Percentiles rank a stretch among this genome's conserved stretches.
Evolutionary conservation across 1,284 basidiomycete genomes (phyloP).

Genomic region (Pascua sp.): DNA sequence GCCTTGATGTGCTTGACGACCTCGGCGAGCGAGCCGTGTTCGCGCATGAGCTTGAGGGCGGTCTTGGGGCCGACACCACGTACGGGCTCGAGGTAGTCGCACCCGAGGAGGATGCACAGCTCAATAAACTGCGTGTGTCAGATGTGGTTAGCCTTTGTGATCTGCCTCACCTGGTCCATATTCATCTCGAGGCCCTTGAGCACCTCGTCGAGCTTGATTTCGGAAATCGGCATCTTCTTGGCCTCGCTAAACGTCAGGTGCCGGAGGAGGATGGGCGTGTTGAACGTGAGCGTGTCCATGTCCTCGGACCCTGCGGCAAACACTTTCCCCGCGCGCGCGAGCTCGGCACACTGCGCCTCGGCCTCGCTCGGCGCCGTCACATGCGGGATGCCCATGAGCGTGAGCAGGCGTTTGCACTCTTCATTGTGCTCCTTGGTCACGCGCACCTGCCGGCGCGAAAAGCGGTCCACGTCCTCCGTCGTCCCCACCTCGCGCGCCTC

Average conservation of each 20-base stretch:
- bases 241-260: slow-evolving; percentile 99
- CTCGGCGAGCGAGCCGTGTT: slow-evolving; percentile 72
- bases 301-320: slow-evolving; percentile 98
- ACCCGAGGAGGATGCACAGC: slow-evolving; percentile 92
- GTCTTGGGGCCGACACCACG: slow-evolving; percentile 65
- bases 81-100: slow-evolving; percentile 80
- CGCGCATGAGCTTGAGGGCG: slow-evolving; percentile 86
- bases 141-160: no score
- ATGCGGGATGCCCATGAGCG: slow-evolving; percentile 95
- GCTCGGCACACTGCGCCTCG: slow-evolving; percentile 96
- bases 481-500: slow-evolving; percentile 97
- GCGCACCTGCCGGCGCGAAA: slow-evolving; percentile 86
- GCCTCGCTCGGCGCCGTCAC: slow-evolving; percentile 94
- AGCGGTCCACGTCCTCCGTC: slow-evolving; percentile 84
- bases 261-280: slow-evolving; percentile 82
- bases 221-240: slow-evolving; percentile 95
- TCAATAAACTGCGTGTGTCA: slow-evolving; percentile 74
- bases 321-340: slow-evolving; percentile 91
- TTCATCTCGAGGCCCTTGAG: slow-evolving; percentile 85
- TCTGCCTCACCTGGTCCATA: slow-evolving; percentile 70
- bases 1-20: slow-evolving; percentile 78
- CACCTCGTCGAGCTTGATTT: slow-evolving; percentile 78
- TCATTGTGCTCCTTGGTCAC: slow-evolving; percentile 96
- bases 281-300: slow-evolving; percentile 99
- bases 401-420: slow-evolving; percentile 82